phyloP scores from a whole-genome alignment of 2,329 filamentous ascomycete species.

The Colletotrichum tabaci region DNA sequence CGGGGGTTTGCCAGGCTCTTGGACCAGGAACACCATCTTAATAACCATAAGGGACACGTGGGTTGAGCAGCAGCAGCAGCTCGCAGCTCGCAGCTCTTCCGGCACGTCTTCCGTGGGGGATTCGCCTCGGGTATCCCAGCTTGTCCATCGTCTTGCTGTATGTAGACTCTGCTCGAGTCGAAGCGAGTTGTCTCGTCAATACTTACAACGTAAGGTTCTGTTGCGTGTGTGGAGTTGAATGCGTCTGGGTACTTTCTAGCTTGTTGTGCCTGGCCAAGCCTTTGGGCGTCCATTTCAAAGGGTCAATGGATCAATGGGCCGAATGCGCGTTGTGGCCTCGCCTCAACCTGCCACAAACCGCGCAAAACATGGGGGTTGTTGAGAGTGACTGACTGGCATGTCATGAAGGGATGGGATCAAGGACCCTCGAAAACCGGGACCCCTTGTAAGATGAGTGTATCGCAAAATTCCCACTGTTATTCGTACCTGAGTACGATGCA shows the following conservation, averaged over 20 bases:
- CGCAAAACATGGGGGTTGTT: background rate
- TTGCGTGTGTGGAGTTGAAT: slow-evolving; percentile 13
- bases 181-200: slow-evolving; percentile 17
- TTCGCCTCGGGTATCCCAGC: too few species aligned
- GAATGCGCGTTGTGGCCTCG: slow-evolving; percentile 33
- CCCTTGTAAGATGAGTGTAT: background rate
- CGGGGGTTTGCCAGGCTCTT: slow-evolving; percentile 15
- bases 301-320: background rate
- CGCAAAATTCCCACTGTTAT: slow-evolving; percentile 1
- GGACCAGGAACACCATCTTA: slow-evolving; percentile 21
- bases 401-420: background rate
- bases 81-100: background rate
- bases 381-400: too few species aligned
- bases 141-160: too few species aligned
- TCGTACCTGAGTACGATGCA: too few species aligned
- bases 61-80: background rate
- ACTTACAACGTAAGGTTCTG: slow-evolving; percentile 14
- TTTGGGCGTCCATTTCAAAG: background rate
- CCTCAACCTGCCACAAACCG: slow-evolving; percentile 27
- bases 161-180: background rate
- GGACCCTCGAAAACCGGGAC: slow-evolving; percentile 3
- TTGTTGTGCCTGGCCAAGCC: slow-evolving; percentile 4
- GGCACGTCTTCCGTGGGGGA: background rate
- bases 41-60: slow-evolving; percentile 23
- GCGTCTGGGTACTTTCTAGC: background rate